Base-by-base conservation (phyloP, 2,329 filamentous ascomycete genomes). In the Zymoseptoria brevis region DNA sequence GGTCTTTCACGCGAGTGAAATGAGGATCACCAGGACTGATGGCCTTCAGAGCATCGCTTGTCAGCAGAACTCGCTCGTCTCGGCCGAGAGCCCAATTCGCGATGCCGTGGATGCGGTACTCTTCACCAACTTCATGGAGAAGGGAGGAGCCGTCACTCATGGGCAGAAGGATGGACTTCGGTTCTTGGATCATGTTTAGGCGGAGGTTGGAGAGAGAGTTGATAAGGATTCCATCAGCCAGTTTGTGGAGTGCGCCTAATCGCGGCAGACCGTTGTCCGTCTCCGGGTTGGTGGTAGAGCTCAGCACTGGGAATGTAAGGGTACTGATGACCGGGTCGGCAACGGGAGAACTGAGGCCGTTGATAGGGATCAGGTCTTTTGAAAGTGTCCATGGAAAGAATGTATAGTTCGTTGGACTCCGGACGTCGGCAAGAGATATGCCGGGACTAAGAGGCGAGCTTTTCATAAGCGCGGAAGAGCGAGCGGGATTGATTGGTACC, bases 361-460 rank as follows among this genome's bases (percentile, higher is more conserved):
- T 85, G 8, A 77, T 75, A 0, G 92, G 90, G 2, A 96, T 81
- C 66, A 96, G 79, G 24, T 83, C 80, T 1, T 80, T 78, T 0
- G 94, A 93, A 0, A 99, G 77, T 0, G 94, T 97, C 93, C 93
- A 97, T 0, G 94, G 94, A 69, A 91, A 97, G 67, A 89, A 87
- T 0, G 88, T 93, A 72, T 92, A 87, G 68, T 96, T 96, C 0
- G 85, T 86, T 6, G 83, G 83, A 13, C 85, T 86, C 60, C 71
- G 76, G 57, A 80, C 75, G 69, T 81, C 83, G 7, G 79, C 77
- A 26, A 81, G 66, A 7, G 79, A 80, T 13, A 84, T 79, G 69
- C 82, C 77, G 22, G 51, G 51, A 24, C 51, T 13, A 8, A 26
- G 51, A 26, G 22, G 22, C 22, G 51, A 53, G 16, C 13, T n/a